These are phyloP conservation scores for Porpolomopsis calyptriformis DNA, from an alignment of 768 basidiomycete species.

Conservation along the genomic window DNA sequence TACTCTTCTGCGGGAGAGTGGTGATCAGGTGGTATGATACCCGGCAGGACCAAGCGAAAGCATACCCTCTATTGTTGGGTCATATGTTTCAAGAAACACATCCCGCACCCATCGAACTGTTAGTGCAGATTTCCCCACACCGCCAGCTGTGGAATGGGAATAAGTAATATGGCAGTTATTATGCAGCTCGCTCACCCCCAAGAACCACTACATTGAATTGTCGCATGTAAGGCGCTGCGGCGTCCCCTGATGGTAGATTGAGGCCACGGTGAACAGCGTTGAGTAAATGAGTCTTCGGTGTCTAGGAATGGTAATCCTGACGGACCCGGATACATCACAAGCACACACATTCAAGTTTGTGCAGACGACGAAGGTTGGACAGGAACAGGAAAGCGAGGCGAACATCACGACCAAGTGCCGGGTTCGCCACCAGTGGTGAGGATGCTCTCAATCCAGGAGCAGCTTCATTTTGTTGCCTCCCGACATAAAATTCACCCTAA, in stretches of 20 bases:
- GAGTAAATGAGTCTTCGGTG: too few species aligned
- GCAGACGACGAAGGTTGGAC: too few species aligned
- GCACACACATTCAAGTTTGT: too few species aligned
- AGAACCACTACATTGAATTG: conserved; percentile 72
- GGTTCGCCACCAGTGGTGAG: too few species aligned
- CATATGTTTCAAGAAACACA: conserved; percentile 65
- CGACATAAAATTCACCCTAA: too few species aligned
- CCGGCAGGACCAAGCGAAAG: neutral
- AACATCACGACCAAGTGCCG: too few species aligned
- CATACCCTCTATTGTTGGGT: conserved; percentile 76
- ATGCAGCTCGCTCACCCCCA: conserved; percentile 42
- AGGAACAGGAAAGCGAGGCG: too few species aligned
- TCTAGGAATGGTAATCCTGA: too few species aligned
- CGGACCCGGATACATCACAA: too few species aligned
- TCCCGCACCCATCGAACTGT: conserved; percentile 71
- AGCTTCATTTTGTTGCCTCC: too few species aligned
- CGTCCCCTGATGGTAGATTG: neutral
- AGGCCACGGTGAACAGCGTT: too few species aligned
- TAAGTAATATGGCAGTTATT: conserved; percentile 3
- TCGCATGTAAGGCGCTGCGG: conserved; percentile 35
- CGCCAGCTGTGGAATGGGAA: conserved; percentile 48
- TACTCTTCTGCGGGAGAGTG: conserved; percentile 50
- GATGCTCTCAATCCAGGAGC: too few species aligned
- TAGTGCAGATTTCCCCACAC: conserved; percentile 81
- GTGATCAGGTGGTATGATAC: conserved; percentile 5